Percentiles rank a stretch among this genome's conserved stretches.
Evolutionary conservation across 2,329 filamentous ascomycete species (phyloP).

Genomic region (Dendrostoma leiphaemia): DNA sequence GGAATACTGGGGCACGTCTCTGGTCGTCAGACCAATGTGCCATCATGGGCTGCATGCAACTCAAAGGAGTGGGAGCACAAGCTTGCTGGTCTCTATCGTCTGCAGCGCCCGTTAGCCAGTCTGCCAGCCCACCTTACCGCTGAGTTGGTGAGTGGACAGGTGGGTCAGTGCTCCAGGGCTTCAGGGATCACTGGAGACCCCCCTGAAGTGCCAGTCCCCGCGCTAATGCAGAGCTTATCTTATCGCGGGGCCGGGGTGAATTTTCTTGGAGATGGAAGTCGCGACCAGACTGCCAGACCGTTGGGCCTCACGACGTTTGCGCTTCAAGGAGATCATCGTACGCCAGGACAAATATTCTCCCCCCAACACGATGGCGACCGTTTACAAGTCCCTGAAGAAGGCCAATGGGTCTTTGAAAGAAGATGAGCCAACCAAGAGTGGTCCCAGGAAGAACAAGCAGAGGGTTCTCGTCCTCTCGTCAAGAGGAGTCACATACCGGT

Average conservation of each 20-base stretch:
- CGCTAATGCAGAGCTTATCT: slow-evolving; percentile 5
- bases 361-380: slow-evolving; percentile 59
- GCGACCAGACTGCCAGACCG: background rate
- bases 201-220: background rate
- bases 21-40: background rate
- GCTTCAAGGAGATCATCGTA: background rate
- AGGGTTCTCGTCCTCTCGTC: slow-evolving; percentile 89
- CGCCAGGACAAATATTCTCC: too few relatives aligned
- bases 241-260: slow-evolving; percentile 4
- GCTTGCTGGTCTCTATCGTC: too few relatives aligned
- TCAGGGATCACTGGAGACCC: background rate
- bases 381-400: slow-evolving; percentile 74
- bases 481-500: slow-evolving; percentile 87
- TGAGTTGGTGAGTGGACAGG: background rate
- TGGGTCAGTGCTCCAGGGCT: background rate
- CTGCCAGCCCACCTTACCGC: slow-evolving; percentile 4
- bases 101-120: too few relatives aligned
- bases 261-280: background rate
- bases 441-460: slow-evolving; percentile 63
- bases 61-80: too few relatives aligned
- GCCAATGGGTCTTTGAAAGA: slow-evolving; percentile 43
- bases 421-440: slow-evolving; percentile 44
- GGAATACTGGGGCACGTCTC: background rate
- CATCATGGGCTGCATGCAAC: too few relatives aligned
- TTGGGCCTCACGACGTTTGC: background rate